Evolutionary conservation across 1,284 basidiomycete species (phyloP), one percentile per base, ranked within the genome.

Genomic region (Lentinula novae-zelandiae): DNA sequence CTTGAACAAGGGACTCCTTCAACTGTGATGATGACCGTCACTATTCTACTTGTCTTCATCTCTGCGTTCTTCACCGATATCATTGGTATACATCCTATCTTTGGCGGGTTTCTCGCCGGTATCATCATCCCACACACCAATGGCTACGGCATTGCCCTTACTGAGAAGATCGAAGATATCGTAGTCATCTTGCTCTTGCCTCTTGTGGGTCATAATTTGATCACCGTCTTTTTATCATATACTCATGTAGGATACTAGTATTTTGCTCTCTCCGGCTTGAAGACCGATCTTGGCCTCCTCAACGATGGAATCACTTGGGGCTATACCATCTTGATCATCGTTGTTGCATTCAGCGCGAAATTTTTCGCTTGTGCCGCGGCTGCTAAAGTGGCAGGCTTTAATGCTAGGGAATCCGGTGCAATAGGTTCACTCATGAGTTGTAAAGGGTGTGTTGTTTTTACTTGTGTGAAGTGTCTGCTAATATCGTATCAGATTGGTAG

Each of bases 371-470:
- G 90, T 66, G 85, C 82, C 2, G 70, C 75, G 2, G 80, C 87
- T 0, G 93, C 93, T 3, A 81, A 79, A 65, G 63, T 79, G 0
- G 80, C 78, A 53, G 90, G 90, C 1, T 95, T 93, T 76, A 85
- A 79, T 54, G 78, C 80, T 75, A 82, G 95, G 57, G 95, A 96
- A 73, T 82, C 89, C 9, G 87, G 87, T 20, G 93, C 95, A 1
- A 89, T 96, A 60, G 95, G 95, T 5, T 85, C 90, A 57, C 76
- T 98, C 60, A 96, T 98, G 95, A 89, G 87, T 70, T 97, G 94
- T 78, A 97, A 97, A 76, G 94, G 94, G 86, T 92, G 64, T 64
- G 82, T 73, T 50, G 36, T 42, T 22, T 22, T 36, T 57, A 38
- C 54, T 38, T 20, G 44, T 33, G 39, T 17, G 22, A 57, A 17